phyloP scores from a whole-genome alignment of 2,329 filamentous ascomycete species.

The Pseudogymnoascus sp. region DNA sequence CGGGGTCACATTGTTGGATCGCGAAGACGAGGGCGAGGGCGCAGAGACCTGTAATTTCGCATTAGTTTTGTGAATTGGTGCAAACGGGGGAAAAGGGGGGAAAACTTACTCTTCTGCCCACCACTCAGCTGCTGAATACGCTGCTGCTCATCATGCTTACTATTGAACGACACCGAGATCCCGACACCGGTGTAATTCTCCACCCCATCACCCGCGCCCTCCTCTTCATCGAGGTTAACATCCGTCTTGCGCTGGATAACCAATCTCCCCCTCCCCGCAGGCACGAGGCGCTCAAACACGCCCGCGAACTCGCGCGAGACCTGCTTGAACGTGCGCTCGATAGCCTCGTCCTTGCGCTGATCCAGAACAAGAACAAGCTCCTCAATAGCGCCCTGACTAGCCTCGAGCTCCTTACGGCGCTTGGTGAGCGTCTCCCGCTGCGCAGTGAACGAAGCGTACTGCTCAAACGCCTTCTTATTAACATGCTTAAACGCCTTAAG shows the following conservation, averaged over 20 bases:
- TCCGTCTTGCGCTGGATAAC: conserved; percentile 91
- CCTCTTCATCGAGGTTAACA: conserved; percentile 53
- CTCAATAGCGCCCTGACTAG: conserved; percentile 78
- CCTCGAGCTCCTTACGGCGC: conserved; percentile 79
- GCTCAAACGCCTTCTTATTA: conserved; percentile 99
- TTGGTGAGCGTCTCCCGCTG: conserved; percentile 82
- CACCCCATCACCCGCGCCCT: conserved; percentile 65
- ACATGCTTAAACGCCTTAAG: conserved; percentile 96
- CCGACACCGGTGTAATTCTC: conserved; percentile 96
- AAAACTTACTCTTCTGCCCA: conserved; percentile 82
- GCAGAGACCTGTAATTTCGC: conserved; percentile 60
- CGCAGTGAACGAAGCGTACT: conserved; percentile 94
- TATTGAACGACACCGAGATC: conserved; percentile 97
- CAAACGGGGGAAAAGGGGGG: not conserved
- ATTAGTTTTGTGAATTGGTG: conserved; percentile 16
- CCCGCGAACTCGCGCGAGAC: conserved; percentile 87
- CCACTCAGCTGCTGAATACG: conserved; percentile 94
- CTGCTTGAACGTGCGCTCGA: conserved; percentile 97
- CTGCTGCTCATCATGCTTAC: conserved; percentile 96
- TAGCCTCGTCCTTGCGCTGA: conserved; percentile 93
- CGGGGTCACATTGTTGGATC: conserved; percentile 95
- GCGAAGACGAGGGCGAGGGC: conserved; percentile 97
- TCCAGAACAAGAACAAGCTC: conserved; percentile 89
- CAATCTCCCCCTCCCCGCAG: conserved; percentile 81
- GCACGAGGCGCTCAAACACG: conserved; percentile 92